Evolutionary conservation across 805 yeast genomes (phyloP).

Genomic region (Lipomyces starkeyi): DNA sequence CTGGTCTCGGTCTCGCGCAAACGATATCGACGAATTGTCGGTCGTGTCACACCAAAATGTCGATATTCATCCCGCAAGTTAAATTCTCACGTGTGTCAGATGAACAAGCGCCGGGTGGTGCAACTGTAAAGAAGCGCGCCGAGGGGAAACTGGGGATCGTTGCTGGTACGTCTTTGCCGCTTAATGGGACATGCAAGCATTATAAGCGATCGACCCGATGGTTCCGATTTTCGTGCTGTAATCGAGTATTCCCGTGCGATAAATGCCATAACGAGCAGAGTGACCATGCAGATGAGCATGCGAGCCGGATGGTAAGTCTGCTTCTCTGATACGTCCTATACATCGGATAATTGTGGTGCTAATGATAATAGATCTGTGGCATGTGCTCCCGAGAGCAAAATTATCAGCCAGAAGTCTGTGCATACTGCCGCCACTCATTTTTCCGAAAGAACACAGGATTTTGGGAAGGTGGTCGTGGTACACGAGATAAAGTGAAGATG

Average conservation of each 20-base stretch:
- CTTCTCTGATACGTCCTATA: neutral
- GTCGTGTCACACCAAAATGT: conserved; percentile 48
- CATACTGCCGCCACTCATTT: conserved; percentile 48
- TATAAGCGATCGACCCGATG: conserved; percentile 51
- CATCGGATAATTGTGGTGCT: neutral
- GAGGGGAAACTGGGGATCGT: conserved; percentile 44
- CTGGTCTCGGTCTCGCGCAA: conserved; percentile 47
- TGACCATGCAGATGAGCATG: conserved; percentile 48
- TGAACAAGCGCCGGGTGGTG: conserved; percentile 30
- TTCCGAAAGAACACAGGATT: conserved; percentile 47
- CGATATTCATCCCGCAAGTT: conserved; percentile 45
- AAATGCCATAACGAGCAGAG: conserved; percentile 50
- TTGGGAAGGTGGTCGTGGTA: conserved; percentile 56
- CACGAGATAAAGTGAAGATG: conserved; percentile 50
- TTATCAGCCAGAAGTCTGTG: conserved; percentile 45
- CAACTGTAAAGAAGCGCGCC: conserved; percentile 30
- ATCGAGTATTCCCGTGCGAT: conserved; percentile 52
- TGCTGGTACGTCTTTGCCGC: conserved; percentile 50
- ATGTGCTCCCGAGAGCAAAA: conserved; percentile 52
- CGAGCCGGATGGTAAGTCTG: conserved; percentile 46
- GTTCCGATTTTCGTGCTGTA: conserved; percentile 53
- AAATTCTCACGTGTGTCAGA: conserved; percentile 45
- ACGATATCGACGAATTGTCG: conserved; percentile 45
- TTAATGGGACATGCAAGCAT: conserved; percentile 50
- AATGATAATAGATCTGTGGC: conserved; percentile 47